A percentile compares a stretch with the other conserved stretches of the same genome.
Evolutionary conservation across 108 stramenopile species (phyloP).

Genomic region (Cylindrotheca closterium): DNA sequence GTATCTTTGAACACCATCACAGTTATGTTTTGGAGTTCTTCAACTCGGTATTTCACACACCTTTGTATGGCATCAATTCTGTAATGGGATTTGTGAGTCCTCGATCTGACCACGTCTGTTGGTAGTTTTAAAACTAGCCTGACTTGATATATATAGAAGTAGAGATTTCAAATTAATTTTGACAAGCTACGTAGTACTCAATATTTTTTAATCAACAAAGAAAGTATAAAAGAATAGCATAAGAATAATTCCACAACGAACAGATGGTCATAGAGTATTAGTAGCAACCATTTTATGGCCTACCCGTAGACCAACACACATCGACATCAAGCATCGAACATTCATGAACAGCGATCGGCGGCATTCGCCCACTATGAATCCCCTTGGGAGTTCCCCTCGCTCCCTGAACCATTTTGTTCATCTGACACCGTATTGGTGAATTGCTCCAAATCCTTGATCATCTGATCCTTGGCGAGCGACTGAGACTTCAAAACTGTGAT

Average conservation of each 20-base stretch:
- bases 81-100: slow-evolving; percentile 10
- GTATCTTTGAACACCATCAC: slow-evolving; percentile 32
- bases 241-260: no score
- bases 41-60: slow-evolving; percentile 29
- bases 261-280: no score
- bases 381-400: no score
- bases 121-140: slow-evolving; percentile 3
- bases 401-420: no score
- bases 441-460: not conserved
- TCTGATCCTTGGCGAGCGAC: not conserved
- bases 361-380: no score
- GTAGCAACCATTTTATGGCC: no score
- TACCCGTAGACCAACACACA: no score
- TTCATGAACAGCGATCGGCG: no score
- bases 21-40: slow-evolving; percentile 30
- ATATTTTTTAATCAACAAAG: not conserved
- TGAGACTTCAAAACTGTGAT: not conserved
- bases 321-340: no score
- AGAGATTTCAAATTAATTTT: not conserved
- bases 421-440: not conserved
- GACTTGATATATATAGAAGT: not conserved
- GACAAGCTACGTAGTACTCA: not conserved
- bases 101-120: slow-evolving; percentile 21
- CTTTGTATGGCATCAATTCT: slow-evolving; percentile 24
- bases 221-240: no score